A percentile compares a stretch with the other conserved stretches of the same genome.
Evolutionary conservation across 352 stramenopile species (phyloP).

Genomic region (Phytophthora sansomeana): DNA sequence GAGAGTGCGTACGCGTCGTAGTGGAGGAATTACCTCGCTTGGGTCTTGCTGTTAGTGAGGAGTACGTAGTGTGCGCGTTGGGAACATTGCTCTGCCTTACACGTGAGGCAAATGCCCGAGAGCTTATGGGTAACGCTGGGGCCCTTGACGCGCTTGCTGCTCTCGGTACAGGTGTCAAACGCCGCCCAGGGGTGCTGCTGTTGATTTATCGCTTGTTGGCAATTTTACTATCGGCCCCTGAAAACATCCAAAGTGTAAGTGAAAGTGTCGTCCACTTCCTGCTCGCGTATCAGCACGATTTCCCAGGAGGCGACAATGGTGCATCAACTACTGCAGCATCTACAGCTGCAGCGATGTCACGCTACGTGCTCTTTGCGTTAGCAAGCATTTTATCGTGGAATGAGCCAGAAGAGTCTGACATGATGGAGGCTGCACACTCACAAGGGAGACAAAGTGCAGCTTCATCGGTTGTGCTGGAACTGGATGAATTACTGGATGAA

Average conservation of each 20-base stretch:
- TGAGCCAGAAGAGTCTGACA: constrained; percentile 34
- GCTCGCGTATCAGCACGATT: constrained; percentile 50
- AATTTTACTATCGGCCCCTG: constrained; percentile 55
- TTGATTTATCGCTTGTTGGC: constrained; percentile 63
- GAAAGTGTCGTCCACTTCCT: constrained; percentile 66
- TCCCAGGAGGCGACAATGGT: not conserved
- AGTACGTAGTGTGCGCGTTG: constrained; percentile 53
- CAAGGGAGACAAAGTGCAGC: constrained; percentile 5
- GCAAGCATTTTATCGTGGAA: constrained; percentile 73
- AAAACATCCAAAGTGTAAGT: constrained; percentile 52
- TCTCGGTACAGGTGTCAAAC: constrained; percentile 27
- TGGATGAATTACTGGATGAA: constrained; percentile 64
- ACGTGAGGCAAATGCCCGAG: constrained; percentile 36
- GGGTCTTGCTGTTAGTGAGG: constrained; percentile 26
- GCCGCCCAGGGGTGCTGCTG: constrained; percentile 21
- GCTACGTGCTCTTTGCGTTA: constrained; percentile 71
- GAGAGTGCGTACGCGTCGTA: constrained; percentile 54
- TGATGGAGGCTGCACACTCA: not conserved
- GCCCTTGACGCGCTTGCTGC: constrained; percentile 51
- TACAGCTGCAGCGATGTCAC: constrained; percentile 39
- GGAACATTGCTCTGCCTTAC: constrained; percentile 48
- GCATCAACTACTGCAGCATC: not conserved
- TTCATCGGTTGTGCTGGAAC: constrained; percentile 8
- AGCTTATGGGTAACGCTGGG: constrained; percentile 48
- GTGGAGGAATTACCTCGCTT: constrained; percentile 53